These are phyloP conservation scores for Acanthamoeba healyi DNA, from an alignment of 208 protist species.

Conservation along the genomic window DNA sequence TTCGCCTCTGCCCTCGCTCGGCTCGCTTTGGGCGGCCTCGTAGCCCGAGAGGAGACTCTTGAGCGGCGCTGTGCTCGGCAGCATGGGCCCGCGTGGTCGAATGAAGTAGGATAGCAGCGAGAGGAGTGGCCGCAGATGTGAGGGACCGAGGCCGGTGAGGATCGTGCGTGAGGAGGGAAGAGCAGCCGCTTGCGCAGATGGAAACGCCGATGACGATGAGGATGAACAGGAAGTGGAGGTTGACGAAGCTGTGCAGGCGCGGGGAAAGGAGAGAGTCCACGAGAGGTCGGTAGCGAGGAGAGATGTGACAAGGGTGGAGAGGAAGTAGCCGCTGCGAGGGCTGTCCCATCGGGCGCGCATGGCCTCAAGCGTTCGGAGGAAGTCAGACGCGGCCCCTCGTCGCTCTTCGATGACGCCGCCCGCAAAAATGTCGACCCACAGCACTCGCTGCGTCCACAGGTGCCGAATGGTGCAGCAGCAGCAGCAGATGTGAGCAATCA, in stretches of 20 bases:
- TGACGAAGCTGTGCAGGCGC: neutral
- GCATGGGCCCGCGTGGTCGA: neutral
- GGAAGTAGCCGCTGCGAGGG: constrained; percentile 40
- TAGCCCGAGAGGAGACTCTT: neutral
- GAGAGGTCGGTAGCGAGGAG: constrained; percentile 34
- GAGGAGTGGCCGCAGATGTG: constrained; percentile 7
- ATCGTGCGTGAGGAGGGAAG: neutral
- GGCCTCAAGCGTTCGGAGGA: constrained; percentile 7
- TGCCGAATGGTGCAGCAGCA: no score
- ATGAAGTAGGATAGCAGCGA: constrained; percentile 26
- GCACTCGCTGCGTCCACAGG: neutral
- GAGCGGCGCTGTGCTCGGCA: neutral
- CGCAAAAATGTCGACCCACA: constrained; percentile 3
- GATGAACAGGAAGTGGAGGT: neutral
- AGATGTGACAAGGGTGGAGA: constrained; percentile 13
- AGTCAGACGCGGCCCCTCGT: neutral
- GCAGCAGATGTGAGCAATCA: no score
- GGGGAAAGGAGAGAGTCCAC: constrained; percentile 4
- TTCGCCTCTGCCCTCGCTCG: neutral
- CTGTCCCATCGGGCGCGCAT: constrained; percentile 36
- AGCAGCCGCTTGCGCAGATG: neutral
- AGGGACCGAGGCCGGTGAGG: constrained; percentile 8
- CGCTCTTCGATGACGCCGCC: neutral
- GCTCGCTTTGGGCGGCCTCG: neutral
- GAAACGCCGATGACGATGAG: neutral